Conservation (phyloP, 495 filamentous ascomycete species). For the Paragyromitra xinjiangensis region DNA sequence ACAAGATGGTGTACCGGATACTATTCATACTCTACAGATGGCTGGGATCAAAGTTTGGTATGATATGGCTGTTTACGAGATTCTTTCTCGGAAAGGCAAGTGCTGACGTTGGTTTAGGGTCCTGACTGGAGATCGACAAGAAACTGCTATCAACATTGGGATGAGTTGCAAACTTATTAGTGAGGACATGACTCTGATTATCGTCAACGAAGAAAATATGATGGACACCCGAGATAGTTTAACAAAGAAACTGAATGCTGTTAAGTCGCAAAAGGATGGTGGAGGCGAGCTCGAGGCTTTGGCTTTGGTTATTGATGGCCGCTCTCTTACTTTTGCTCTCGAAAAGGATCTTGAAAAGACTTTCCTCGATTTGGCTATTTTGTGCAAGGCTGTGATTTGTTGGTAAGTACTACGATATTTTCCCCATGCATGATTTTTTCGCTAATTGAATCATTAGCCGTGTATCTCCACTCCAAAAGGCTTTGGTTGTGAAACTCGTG, state of each 20-base stretch:
- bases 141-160: constrained; percentile 99
- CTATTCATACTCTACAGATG: constrained; percentile 95
- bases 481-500: constrained; percentile 96
- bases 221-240: constrained; percentile 82
- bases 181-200: constrained; percentile 97
- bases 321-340: constrained; percentile 90
- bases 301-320: constrained; percentile 96
- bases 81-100: background rate
- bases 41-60: constrained; percentile 97
- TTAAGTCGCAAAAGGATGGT: constrained; percentile 74
- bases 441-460: constrained; percentile 64
- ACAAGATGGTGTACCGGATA: constrained; percentile 98
- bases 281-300: constrained; percentile 83
- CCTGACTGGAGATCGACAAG: constrained; percentile 95
- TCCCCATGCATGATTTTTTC: constrained; percentile 1
- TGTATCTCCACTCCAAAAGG: constrained; percentile 98
- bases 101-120: constrained; percentile 62
- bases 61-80: background rate
- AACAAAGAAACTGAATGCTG: constrained; percentile 89
- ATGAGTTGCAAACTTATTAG: constrained; percentile 99
- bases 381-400: constrained; percentile 98
- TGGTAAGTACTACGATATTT: constrained; percentile 65
- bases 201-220: constrained; percentile 88
- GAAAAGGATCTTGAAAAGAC: constrained; percentile 93
- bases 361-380: constrained; percentile 90